Evolutionary conservation across 768 basidiomycete genomes (phyloP).

Genomic region (Suillus cothurnatus): DNA sequence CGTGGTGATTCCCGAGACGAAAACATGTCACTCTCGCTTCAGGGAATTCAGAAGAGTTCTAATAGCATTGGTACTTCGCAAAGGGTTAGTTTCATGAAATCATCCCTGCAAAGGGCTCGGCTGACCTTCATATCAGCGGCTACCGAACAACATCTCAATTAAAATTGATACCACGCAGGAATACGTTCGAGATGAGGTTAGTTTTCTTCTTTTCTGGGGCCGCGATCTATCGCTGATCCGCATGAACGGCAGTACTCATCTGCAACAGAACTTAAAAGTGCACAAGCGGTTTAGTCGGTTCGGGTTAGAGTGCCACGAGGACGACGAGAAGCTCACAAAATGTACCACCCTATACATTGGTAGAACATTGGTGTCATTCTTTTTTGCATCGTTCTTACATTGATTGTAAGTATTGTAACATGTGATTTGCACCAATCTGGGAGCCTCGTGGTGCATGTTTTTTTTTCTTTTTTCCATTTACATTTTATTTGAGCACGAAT

Average conservation of each 20-base stretch:
- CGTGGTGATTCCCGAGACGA: constrained; percentile 22
- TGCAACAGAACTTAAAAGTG: constrained; percentile 6
- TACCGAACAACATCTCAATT: constrained; percentile 58
- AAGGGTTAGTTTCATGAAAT: constrained; percentile 11
- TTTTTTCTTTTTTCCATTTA: too few relatives aligned
- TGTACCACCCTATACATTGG: constrained; percentile 5
- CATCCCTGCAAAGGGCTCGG: neutral
- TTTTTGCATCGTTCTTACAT: constrained; percentile 10
- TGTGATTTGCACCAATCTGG: constrained; percentile 9
- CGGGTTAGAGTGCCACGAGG: neutral
- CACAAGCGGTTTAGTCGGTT: constrained; percentile 1
- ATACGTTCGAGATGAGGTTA: constrained; percentile 42
- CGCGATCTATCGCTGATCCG: constrained; percentile 7
- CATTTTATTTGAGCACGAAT: neutral
- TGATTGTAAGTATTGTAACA: constrained; percentile 11
- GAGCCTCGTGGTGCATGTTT: too few relatives aligned
- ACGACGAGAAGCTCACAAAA: constrained; percentile 2
- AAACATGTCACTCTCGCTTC: constrained; percentile 24
- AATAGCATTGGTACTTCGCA: constrained; percentile 14
- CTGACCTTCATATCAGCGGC: constrained; percentile 12
- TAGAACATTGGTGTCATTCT: constrained; percentile 12
- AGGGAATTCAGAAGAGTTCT: constrained; percentile 27
- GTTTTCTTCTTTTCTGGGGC: constrained; percentile 1
- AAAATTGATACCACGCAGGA: constrained; percentile 66
- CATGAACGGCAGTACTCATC: constrained; percentile 1